Evolutionary conservation across 495 filamentous ascomycete species (phyloP).

Genomic region (Immersiella caudata): DNA sequence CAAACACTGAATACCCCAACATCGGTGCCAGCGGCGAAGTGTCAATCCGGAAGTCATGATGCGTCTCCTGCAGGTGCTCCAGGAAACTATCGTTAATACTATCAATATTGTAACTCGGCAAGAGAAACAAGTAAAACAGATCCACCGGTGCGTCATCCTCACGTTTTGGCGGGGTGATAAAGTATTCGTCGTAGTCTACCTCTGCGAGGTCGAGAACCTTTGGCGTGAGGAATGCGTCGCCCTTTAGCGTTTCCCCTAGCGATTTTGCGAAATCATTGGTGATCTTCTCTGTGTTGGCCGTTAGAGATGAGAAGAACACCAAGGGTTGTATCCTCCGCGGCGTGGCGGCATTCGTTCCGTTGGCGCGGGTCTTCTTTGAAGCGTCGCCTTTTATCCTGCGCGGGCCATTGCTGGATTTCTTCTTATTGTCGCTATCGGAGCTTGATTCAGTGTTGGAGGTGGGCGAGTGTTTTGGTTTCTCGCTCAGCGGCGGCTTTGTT

Average conservation of each 20-base stretch:
- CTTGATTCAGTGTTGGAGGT: conserved; percentile 21
- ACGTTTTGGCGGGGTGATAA: conserved; percentile 64
- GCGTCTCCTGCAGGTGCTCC: conserved; percentile 82
- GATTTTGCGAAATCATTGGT: conserved; percentile 59
- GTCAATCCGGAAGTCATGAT: conserved; percentile 94
- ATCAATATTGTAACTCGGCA: conserved; percentile 92
- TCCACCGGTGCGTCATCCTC: conserved; percentile 46
- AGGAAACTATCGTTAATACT: conserved; percentile 81
- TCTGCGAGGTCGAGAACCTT: conserved; percentile 78
- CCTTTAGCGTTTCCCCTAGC: conserved; percentile 28
- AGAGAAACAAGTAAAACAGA: conserved; percentile 78
- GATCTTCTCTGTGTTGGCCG: conserved; percentile 72
- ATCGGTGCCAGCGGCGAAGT: conserved; percentile 76
- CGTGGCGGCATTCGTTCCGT: conserved; percentile 23
- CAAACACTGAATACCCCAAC: conserved; percentile 89
- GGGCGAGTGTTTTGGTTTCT: conserved; percentile 22
- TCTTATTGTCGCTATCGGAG: conserved; percentile 17
- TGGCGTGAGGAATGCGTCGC: conserved; percentile 56
- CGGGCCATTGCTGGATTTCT: conserved; percentile 37
- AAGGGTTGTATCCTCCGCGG: conserved; percentile 66
- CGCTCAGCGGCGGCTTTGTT: not conserved
- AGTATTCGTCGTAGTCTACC: conserved; percentile 89
- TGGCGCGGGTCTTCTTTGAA: conserved; percentile 35
- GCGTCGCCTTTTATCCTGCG: conserved; percentile 54
- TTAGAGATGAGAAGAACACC: conserved; percentile 87